Conservation (phyloP, 768 basidiomycete species). For the Podaxis sp. region DNA sequence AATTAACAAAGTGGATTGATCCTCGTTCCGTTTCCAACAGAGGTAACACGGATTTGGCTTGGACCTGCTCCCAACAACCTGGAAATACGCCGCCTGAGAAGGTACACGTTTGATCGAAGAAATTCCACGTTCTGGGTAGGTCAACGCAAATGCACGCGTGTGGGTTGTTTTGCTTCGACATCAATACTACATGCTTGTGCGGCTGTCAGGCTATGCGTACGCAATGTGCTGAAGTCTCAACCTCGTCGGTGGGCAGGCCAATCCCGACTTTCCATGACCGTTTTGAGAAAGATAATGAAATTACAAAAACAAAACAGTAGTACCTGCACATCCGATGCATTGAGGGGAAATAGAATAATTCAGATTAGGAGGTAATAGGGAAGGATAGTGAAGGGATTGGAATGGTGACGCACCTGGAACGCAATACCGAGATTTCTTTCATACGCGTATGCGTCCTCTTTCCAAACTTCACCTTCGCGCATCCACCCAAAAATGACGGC, state of each 20-base stretch:
- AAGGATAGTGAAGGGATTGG: background rate
- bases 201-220: no score
- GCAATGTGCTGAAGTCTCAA: no score
- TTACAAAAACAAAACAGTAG: no score
- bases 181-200: no score
- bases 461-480: slow-evolving; percentile 81
- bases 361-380: background rate
- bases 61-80: background rate
- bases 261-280: no score
- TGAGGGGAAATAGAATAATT: background rate
- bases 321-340: background rate
- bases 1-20: background rate
- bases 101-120: no score
- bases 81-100: background rate
- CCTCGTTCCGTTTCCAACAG: background rate
- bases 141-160: no score
- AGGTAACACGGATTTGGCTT: background rate
- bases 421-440: slow-evolving; percentile 92
- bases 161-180: no score
- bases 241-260: no score
- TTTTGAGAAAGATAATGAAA: no score
- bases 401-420: slow-evolving; percentile 69
- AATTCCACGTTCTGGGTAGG: no score
- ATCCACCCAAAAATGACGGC: slow-evolving; percentile 87
- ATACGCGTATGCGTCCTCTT: slow-evolving; percentile 94